phyloP scores from a whole-genome alignment of 345 rosid genomes.

The Lenwebbia sp. region DNA sequence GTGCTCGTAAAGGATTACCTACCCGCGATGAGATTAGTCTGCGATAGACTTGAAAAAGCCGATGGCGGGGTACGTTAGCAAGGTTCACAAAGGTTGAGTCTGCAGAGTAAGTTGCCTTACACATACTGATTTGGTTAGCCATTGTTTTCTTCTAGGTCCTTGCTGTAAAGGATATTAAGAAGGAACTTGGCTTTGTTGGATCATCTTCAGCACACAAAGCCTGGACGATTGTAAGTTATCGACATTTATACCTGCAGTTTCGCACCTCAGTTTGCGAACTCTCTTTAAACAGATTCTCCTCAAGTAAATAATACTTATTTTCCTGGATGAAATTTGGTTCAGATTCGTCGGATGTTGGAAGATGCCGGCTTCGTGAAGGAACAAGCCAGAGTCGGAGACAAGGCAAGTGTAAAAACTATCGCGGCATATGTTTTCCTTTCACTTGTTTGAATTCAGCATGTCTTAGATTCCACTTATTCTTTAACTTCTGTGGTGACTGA shows the following conservation, averaged over 20 bases:
- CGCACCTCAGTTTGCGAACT: neutral
- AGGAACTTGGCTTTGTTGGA: constrained; percentile 60
- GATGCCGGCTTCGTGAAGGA: constrained; percentile 55
- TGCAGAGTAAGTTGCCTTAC: neutral
- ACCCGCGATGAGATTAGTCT: constrained; percentile 63
- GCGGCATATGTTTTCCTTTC: neutral
- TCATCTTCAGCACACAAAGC: constrained; percentile 42
- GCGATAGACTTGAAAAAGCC: constrained; percentile 63
- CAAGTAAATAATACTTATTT: neutral
- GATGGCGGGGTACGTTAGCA: constrained; percentile 33
- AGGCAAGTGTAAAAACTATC: constrained; percentile 19
- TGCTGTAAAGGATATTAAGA: constrained; percentile 67
- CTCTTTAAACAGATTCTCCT: neutral
- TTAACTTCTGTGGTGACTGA: neutral
- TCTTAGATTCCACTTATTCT: neutral
- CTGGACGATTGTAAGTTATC: constrained; percentile 58
- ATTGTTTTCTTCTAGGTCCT: constrained; percentile 48
- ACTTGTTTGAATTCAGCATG: neutral
- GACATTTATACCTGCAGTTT: neutral
- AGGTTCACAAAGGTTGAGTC: neutral
- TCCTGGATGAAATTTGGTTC: neutral
- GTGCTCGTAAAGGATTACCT: constrained; percentile 55
- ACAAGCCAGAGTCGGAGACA: constrained; percentile 49
- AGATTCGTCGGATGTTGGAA: constrained; percentile 65
- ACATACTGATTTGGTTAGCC: neutral